Evolutionary conservation across 768 basidiomycete genomes (phyloP), one percentile per base, ranked within the genome.

Genomic region (Panaeolus papilionaceus): DNA sequence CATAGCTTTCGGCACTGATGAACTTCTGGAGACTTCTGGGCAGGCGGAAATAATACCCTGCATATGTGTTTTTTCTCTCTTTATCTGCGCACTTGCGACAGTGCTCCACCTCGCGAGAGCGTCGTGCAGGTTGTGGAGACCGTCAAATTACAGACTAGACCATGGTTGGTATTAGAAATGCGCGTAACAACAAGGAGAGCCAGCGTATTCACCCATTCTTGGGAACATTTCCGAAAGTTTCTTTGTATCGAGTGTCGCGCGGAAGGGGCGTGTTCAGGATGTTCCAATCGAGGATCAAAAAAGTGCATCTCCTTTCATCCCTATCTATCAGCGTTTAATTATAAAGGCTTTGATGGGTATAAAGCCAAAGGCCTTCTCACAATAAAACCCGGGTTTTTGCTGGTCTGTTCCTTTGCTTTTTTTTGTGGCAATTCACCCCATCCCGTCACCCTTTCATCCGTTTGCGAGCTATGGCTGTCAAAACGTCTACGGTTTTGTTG

Each of bases 401-500:
- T 58, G 33, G 6, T 58, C 14, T 37, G 54, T 33, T 16, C 54
- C 14, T 33, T 58, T 58, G 12, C 54, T 58, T 54, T 49, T 12
- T 33, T 49, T 12, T 33, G 54, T 58, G 28, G 9, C 33, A 7
- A 58, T 37, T 58, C 54, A 28, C 26, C 54, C 12, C 12, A 58
- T 58, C 54, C 54, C 54, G 5, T 33, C 14, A 4, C 20, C 26
- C 14, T 58, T 33, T 8, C 10, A 28, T 33, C 7, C 26, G 33
- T 58, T 37, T 12, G 8, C 54, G 20, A 20, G 20, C 16, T 23
- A 72, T 69, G 68, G 63, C 73, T 70, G 38, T 72, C 49, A 76
- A 71, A 65, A 51, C 69, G 37, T 71, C 72, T 44, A 38, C 72
- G 9, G 42, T 76, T 62, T 71, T 78, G 23, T 66, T 75, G 38